Percentiles rank a stretch among this genome's conserved stretches.
These are phyloP conservation scores for Artemisia argyi DNA, from an alignment of 129 eudicot genomes.

Conservation along the genomic window DNA sequence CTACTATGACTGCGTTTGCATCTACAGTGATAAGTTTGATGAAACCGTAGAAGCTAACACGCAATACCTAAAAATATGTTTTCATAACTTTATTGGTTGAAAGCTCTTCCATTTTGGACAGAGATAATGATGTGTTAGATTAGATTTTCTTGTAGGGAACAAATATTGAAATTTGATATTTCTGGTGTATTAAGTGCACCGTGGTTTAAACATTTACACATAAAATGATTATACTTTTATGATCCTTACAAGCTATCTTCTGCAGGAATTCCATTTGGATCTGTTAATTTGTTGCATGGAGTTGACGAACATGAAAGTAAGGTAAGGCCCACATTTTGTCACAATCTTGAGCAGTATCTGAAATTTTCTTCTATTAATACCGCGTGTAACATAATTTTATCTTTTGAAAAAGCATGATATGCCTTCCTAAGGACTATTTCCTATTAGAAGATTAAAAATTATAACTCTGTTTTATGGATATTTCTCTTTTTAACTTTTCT, in stretches of 20 bases:
- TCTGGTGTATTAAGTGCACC: not conserved
- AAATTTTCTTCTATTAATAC: not conserved
- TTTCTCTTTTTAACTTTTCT: not conserved
- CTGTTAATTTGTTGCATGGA: constrained; percentile 91
- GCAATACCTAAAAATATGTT: too few species aligned
- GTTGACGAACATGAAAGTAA: constrained; percentile 96
- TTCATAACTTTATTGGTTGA: too few species aligned
- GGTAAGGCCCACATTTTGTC: constrained; percentile 48
- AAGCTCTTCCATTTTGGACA: too few species aligned
- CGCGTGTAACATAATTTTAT: not conserved
- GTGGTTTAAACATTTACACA: not conserved
- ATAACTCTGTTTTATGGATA: not conserved
- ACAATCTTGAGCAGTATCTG: constrained; percentile 19
- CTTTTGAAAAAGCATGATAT: not conserved
- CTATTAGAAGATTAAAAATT: not conserved
- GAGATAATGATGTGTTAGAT: too few species aligned
- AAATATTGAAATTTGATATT: not conserved
- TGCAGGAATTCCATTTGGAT: constrained; percentile 97
- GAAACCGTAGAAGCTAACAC: too few species aligned
- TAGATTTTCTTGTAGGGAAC: not conserved
- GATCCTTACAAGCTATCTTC: constrained; percentile 26
- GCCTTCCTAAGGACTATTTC: not conserved
- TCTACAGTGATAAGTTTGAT: not conserved
- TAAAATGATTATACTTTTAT: not conserved
- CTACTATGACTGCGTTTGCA: not conserved